Evolutionary conservation across 2,329 filamentous ascomycete species (phyloP), one percentile per base, ranked within the genome.

Genomic region (Paraconiothyrium brasiliense): DNA sequence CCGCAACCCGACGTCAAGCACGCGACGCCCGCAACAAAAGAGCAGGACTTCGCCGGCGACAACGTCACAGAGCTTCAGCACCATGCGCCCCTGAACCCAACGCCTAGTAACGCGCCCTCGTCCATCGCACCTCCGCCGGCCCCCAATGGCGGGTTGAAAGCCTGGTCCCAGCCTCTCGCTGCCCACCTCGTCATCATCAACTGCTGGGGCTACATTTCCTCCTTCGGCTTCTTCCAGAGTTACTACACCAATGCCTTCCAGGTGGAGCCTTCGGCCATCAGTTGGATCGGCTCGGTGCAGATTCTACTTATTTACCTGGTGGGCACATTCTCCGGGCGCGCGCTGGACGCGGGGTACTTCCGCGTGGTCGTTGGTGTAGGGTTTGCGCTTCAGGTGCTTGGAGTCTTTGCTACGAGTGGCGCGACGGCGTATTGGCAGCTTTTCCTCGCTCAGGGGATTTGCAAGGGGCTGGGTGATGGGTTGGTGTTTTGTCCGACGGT

Each of bases 361-460:
- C 41, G 52, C 9, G 24, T 13, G 2, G 30, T 58, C 1, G 24
- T 62, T 1, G 34, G 59, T 11, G 57, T 32, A 0, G 67, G 67
- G 4, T 35, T 49, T 27, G 41, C 59, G 24, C 30, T 68, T 0
- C 78, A 82, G 41, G 20, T 69, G 14, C n/a, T 65, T 8, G 66
- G 65, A 2, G 59, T 63, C 13, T 56, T 56, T 27, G 43, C 54
- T 11, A 56, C 43, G 43, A 47, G 41, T 22, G 54, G 32, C 3
- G 43, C 46, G 27, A 43, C 16, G 2, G 27, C 39, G 46, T 84
- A 83, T 65, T 83, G 81, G 82, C 81, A 83, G 48, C 41, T 64
- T 37, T 65, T 71, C 47, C 48, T 70, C 16, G 66, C 67, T 13
- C 68, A 71, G 35, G 68, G 67, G 8, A 48, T 70, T 2, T 70